Evolutionary conservation across 1,139 yeast genomes (phyloP), one percentile per base, ranked within the genome.

Genomic region (Saccharomyces pastorianus): DNA sequence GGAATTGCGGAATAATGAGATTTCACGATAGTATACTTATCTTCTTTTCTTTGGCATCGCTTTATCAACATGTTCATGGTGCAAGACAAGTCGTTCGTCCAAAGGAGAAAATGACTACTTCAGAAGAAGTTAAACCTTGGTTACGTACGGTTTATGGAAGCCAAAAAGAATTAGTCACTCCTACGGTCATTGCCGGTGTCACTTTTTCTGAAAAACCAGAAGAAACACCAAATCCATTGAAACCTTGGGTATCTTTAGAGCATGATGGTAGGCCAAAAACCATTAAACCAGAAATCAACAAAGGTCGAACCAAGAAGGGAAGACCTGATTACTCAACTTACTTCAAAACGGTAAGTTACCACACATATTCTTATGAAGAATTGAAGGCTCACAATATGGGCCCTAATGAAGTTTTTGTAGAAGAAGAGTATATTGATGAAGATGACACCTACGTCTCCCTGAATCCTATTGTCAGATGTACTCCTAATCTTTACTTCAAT

Each of bases 241-340:
- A 83, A 59, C 87, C 86, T n/a, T 89, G 96, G 96, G 75, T 89
- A 50, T 79, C 88, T 2, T 75, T 89, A 63, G 78, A 88, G 55
- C 83, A 84, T 58, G 81, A 84, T 57, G 96, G 96, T 7, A 69
- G 78, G n/a, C 95, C 96, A 53, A 83, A 84, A 68, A 88, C 96
- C 0, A 81, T 88, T 52, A 75, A 71, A 50, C 96, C 96, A 1
- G 77, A 86, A 61, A 63, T 82, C 63, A 88, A 88, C 64, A 82
- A 84, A 58, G 96, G 95, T 5, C 74, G 71, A 52, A 83, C 85
- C 48, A 79, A 81, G 60, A 79, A 85, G 51, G 82, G 81, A 2
- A 76, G 77, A 17, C 96, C 96, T 4, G 83, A 83, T 49, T 86
- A 87, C 63, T 82, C 83, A 6, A 86, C 93, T 1, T 87, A 83